phyloP scores from a whole-genome alignment of 441 rosid species.

The Corymbia citriodora region DNA sequence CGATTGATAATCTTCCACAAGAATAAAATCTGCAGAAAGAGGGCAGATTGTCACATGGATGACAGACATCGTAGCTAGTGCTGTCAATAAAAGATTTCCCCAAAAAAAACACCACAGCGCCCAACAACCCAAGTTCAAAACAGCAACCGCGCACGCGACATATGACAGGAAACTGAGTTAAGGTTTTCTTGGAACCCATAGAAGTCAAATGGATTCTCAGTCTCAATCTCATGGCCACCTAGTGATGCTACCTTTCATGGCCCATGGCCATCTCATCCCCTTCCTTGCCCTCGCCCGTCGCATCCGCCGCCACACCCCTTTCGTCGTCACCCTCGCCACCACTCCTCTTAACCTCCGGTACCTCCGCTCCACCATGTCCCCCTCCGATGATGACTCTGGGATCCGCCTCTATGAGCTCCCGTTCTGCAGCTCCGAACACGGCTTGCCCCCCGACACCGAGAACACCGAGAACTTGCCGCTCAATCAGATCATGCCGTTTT shows the following conservation, averaged over 20 bases:
- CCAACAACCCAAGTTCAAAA: neutral
- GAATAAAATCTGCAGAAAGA: neutral
- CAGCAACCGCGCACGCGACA: neutral
- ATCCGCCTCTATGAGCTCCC: conserved; percentile 29
- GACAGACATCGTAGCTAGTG: neutral
- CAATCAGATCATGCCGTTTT: conserved; percentile 4
- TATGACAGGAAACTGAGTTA: neutral
- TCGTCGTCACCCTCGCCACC: conserved; percentile 29
- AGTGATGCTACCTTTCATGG: conserved; percentile 45
- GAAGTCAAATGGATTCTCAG: neutral
- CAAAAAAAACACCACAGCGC: neutral
- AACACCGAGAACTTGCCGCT: conserved; percentile 35
- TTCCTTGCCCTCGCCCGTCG: conserved; percentile 31
- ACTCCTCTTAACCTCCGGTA: conserved; percentile 36
- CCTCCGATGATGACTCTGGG: neutral
- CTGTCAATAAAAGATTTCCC: neutral
- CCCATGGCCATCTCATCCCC: conserved; percentile 56
- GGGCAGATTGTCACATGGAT: neutral
- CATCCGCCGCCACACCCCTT: conserved; percentile 20
- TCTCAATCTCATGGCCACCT: conserved; percentile 10
- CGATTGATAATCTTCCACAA: neutral
- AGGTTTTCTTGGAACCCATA: neutral
- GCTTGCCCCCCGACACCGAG: conserved; percentile 31
- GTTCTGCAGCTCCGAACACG: conserved; percentile 20
- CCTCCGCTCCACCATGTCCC: conserved; percentile 21